Evolutionary conservation across 495 filamentous ascomycete species (phyloP), one percentile per base, ranked within the genome.

Genomic region (Hamigera avellanea): DNA sequence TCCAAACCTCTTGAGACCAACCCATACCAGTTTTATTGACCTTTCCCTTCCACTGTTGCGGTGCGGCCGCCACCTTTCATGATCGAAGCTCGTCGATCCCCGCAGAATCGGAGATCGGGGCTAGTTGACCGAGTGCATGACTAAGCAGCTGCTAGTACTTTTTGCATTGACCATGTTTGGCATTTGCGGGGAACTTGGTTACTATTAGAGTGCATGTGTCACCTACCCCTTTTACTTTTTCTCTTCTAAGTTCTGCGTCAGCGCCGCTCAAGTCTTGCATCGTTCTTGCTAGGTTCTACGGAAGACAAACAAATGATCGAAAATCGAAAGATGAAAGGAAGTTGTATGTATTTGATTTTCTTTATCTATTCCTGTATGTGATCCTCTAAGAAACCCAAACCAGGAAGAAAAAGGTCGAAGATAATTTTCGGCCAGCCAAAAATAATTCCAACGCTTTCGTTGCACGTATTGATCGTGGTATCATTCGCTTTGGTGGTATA

Each of bases 81-180:
- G 32, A 45, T 58, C 44, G 59, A 63, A 64, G 39, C 27, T 26
- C 31, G 49, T 64, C 49, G 57, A 64, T 48, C 41, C 47, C 52
- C 53, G 46, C 49, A 46, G 60, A 64, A 64, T 35, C 25, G 21
- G 17, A 5, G 21, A 4, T 23, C 21, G 21, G 21, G 21, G 21
- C 4, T 23, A 23, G n/a, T n/a, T n/a, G n/a, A n/a, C 9, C 4
- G 5, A 23, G 4, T 23, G 21, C 41, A 44, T 61, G 52, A 58
- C 41, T 61, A 48, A 61, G 54, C 38, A 38, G 41, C 37, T 44
- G 23, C 7, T 26, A 26, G 7, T 7, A 26, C 7, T 12, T n/a
- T n/a, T n/a, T n/a, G n/a, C n/a, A n/a, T n/a, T n/a, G n/a, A n/a
- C n/a, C n/a, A n/a, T n/a, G n/a, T n/a, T n/a, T n/a, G n/a, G n/a